Percentiles rank a stretch among this genome's conserved stretches.
Conservation (phyloP, 2,329 filamentous ascomycete genomes). For the Ramichloridium luteum region DNA sequence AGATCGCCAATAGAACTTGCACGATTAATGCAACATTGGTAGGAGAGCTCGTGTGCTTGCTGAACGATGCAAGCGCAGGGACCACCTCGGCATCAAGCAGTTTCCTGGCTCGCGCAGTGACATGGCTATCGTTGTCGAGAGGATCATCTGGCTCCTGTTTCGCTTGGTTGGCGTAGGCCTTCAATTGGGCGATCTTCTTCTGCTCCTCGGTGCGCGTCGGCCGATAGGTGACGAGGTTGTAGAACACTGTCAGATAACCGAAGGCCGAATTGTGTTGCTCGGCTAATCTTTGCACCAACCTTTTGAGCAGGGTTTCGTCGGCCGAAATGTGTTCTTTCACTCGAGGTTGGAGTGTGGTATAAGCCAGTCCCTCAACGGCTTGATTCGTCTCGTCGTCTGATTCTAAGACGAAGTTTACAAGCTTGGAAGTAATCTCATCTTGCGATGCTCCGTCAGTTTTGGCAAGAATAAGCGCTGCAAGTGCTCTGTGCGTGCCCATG, state of each 20-base stretch:
- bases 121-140: constrained; percentile 64
- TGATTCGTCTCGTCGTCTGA: constrained; percentile 37
- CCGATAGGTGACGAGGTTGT: constrained; percentile 71
- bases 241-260: constrained; percentile 72
- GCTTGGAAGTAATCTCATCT: constrained; percentile 18
- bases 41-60: constrained; percentile 36
- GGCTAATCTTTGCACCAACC: constrained; percentile 52
- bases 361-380: constrained; percentile 82
- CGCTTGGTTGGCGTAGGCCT: constrained; percentile 81
- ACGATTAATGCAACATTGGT: constrained; percentile 61
- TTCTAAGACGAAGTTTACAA: constrained; percentile 25
- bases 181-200: constrained; percentile 81
- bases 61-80: constrained; percentile 55
- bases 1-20: constrained; percentile 65
- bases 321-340: constrained; percentile 70
- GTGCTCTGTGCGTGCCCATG: constrained; percentile 23
- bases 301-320: constrained; percentile 56
- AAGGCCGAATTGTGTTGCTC: constrained; percentile 47
- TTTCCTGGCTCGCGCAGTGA: constrained; percentile 60
- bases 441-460: constrained; percentile 29
- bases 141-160: constrained; percentile 51
- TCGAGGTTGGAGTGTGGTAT: constrained; percentile 72
- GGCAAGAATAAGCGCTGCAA: constrained; percentile 43
- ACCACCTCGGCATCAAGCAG: constrained; percentile 70
- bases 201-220: constrained; percentile 76